Evolutionary conservation across 768 basidiomycete genomes (phyloP).

Genomic region (Lactarius indigo): DNA sequence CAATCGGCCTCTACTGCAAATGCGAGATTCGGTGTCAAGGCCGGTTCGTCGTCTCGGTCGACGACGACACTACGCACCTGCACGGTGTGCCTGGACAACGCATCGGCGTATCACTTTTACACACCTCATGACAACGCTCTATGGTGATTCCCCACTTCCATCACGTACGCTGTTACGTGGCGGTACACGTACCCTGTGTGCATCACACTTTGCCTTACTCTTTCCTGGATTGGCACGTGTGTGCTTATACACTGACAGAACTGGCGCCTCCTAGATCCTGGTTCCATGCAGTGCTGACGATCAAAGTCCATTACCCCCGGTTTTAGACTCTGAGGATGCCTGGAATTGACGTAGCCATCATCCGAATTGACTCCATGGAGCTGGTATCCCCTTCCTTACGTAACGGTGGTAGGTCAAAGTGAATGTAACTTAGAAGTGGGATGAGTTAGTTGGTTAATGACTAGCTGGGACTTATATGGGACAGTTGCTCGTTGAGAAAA

Average conservation of each 20-base stretch:
- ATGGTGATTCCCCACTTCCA: neutral
- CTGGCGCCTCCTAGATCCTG: neutral
- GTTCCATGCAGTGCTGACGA: neutral
- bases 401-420: no score
- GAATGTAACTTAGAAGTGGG: no score
- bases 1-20: neutral
- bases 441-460: no score
- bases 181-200: neutral
- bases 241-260: neutral
- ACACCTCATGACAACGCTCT: neutral
- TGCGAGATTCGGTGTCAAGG: slow-evolving; percentile 3
- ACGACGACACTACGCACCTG: slow-evolving; percentile 6
- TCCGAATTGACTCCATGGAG: neutral
- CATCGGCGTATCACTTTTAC: neutral
- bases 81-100: slow-evolving; percentile 11
- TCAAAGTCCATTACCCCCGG: neutral
- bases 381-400: neutral
- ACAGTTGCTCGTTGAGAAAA: no score
- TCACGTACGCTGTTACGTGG: neutral
- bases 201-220: neutral
- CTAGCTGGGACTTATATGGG: no score
- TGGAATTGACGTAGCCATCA: neutral
- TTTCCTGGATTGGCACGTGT: neutral
- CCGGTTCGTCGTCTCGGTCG: slow-evolving; percentile 6
- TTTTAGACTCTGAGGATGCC: neutral